These are phyloP conservation scores for Ambispora gerdemannii DNA, from an alignment of 192 early-diverging fungal species.

Conservation along the genomic window DNA sequence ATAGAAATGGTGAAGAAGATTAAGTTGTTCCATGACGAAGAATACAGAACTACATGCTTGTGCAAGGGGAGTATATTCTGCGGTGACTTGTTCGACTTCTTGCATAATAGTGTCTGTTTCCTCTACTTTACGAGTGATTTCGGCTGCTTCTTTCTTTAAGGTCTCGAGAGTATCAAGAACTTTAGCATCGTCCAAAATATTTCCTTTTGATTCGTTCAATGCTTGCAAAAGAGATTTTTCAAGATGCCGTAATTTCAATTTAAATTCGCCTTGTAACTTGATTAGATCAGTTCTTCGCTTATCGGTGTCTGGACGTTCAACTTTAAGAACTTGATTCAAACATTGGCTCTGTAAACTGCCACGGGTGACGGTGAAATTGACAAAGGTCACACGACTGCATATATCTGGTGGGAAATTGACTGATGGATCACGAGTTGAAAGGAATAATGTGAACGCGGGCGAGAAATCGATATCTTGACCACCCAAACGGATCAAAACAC, in stretches of 20 bases:
- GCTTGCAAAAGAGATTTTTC: constrained; percentile 93
- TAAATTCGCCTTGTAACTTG: constrained; percentile 96
- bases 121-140: constrained; percentile 86
- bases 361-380: constrained; percentile 98
- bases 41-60: constrained; percentile 88
- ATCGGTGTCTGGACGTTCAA: constrained; percentile 95
- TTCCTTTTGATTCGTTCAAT: constrained; percentile 91
- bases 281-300: constrained; percentile 86
- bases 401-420: constrained; percentile 95
- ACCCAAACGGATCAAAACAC: constrained; percentile 93
- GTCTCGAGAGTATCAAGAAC: constrained; percentile 93
- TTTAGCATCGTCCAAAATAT: constrained; percentile 95
- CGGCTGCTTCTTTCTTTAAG: constrained; percentile 93
- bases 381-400: constrained; percentile 95
- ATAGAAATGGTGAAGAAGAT: constrained; percentile 89
- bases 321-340: constrained; percentile 91
- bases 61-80: constrained; percentile 87
- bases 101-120: constrained; percentile 94
- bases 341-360: constrained; percentile 96
- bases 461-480: constrained; percentile 99
- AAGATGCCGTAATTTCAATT: constrained; percentile 84
- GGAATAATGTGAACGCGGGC: constrained; percentile 90
- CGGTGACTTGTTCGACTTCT: constrained; percentile 92
- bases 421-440: constrained; percentile 92
- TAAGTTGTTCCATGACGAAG: constrained; percentile 96